Evolutionary conservation across 345 rosid species (phyloP).

Genomic region (Lumnitzera littorea): DNA sequence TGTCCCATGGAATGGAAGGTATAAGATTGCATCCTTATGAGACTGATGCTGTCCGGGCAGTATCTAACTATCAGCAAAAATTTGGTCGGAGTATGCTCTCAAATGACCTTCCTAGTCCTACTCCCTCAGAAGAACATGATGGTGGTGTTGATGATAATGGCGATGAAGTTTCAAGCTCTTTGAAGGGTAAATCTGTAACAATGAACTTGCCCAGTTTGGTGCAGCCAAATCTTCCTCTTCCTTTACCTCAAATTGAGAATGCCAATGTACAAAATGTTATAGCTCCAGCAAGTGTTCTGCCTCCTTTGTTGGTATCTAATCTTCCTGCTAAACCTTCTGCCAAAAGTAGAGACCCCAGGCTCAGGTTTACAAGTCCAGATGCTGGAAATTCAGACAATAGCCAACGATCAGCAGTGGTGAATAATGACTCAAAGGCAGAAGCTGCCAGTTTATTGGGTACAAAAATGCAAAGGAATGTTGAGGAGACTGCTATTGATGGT

Average conservation of each 20-base stretch:
- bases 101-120: slow-evolving; percentile 86
- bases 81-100: slow-evolving; percentile 43
- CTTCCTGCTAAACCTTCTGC: slow-evolving; percentile 40
- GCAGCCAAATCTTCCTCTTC: slow-evolving; percentile 16
- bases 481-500: slow-evolving; percentile 42
- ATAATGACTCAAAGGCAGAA: slow-evolving; percentile 31
- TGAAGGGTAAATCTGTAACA: slow-evolving; percentile 13
- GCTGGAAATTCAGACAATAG: slow-evolving; percentile 27
- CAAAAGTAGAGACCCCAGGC: slow-evolving; percentile 92
- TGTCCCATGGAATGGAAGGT: slow-evolving; percentile 22
- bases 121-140: slow-evolving; percentile 78
- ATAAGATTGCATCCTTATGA: slow-evolving; percentile 54
- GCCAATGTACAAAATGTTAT: slow-evolving; percentile 16
- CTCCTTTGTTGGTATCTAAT: slow-evolving; percentile 23
- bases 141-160: slow-evolving; percentile 45
- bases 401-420: slow-evolving; percentile 14
- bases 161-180: slow-evolving; percentile 67
- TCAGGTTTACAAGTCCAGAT: slow-evolving; percentile 54
- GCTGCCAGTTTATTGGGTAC: slow-evolving; percentile 24
- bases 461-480: slow-evolving; percentile 59
- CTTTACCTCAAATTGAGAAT: slow-evolving; percentile 15
- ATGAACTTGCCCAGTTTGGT: slow-evolving; percentile 18
- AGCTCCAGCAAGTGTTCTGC: slow-evolving; percentile 22
- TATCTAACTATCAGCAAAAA: slow-evolving; percentile 74
- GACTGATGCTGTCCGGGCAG: slow-evolving; percentile 65